Percentiles rank a stretch among this genome's conserved stretches.
Evolutionary conservation across 768 basidiomycete genomes (phyloP).

Genomic region (Dictyophora rubrovolvata): DNA sequence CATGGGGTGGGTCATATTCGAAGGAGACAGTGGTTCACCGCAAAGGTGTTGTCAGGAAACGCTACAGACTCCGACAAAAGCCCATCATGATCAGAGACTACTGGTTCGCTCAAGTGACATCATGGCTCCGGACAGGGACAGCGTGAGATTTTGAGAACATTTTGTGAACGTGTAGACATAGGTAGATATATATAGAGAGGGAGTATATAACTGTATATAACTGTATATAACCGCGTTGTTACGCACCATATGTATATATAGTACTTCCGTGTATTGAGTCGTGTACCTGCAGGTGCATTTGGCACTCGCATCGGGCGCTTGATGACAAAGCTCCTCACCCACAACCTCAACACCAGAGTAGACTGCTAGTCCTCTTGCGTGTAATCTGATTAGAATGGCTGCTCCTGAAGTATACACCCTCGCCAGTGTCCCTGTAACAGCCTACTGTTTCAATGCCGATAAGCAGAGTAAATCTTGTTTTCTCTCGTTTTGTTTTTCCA

Average conservation of each 20-base stretch:
- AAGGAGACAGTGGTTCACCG: background rate
- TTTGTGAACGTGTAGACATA: too few species aligned
- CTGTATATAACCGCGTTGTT: too few species aligned
- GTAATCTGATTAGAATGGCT: constrained; percentile 35
- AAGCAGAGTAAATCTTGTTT: constrained; percentile 55
- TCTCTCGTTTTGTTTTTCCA: background rate
- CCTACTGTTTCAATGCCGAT: constrained; percentile 86
- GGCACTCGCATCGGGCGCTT: too few species aligned
- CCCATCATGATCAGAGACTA: too few species aligned
- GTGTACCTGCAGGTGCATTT: too few species aligned
- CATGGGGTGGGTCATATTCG: constrained; percentile 5
- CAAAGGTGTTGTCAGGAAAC: background rate
- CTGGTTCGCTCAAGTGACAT: too few species aligned
- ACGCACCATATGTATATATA: too few species aligned
- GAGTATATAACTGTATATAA: too few species aligned
- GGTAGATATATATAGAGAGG: too few species aligned
- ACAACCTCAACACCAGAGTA: constrained; percentile 29
- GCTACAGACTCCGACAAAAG: background rate
- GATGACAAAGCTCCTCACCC: background rate
- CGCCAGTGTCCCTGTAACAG: constrained; percentile 76
- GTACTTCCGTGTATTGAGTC: too few species aligned
- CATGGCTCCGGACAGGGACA: too few species aligned
- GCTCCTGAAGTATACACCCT: constrained; percentile 69
- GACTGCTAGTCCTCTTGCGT: constrained; percentile 76
- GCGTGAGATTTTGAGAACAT: too few species aligned